Evolutionary conservation across 2,329 filamentous ascomycete species (phyloP).

Genomic region (Purpureocillium lavendulum): DNA sequence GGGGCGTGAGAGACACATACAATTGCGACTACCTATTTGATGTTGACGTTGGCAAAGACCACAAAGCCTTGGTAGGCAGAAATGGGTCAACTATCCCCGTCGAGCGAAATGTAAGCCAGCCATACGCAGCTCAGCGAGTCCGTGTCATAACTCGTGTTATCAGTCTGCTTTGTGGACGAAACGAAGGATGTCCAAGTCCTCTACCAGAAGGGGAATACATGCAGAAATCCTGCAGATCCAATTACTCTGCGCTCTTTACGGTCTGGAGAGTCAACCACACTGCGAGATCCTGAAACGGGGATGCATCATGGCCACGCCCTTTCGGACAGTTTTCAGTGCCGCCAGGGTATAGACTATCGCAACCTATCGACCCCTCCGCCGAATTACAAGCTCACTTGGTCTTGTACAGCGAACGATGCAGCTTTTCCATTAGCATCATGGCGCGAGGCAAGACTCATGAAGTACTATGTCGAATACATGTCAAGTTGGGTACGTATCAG

Average conservation of each 20-base stretch:
- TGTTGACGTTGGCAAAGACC: too few species aligned
- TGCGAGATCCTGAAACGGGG: too few species aligned
- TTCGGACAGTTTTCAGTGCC: not conserved
- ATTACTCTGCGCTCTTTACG: too few species aligned
- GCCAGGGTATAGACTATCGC: not conserved
- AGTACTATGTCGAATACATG: slow-evolving; percentile 19
- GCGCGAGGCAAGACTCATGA: slow-evolving; percentile 15
- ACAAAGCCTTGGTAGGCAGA: not conserved
- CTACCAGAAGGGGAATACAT: not conserved
- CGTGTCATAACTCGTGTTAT: too few species aligned
- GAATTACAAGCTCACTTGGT: not conserved
- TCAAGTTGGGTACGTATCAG: slow-evolving; percentile 15
- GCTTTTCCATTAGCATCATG: slow-evolving; percentile 9
- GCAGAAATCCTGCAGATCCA: too few species aligned
- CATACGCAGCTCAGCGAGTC: not conserved
- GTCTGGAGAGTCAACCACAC: too few species aligned
- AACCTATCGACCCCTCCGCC: not conserved
- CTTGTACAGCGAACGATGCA: not conserved
- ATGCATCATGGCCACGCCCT: too few species aligned
- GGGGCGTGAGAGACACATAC: too few species aligned
- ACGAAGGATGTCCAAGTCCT: slow-evolving; percentile 1
- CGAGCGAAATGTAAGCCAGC: not conserved
- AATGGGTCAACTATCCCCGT: slow-evolving; percentile 1
- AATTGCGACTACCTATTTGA: too few species aligned
- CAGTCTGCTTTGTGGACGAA: slow-evolving; percentile 3